These are phyloP conservation scores for Podila minutissima DNA, from an alignment of 192 early-diverging fungal genomes.

Conservation along the genomic window DNA sequence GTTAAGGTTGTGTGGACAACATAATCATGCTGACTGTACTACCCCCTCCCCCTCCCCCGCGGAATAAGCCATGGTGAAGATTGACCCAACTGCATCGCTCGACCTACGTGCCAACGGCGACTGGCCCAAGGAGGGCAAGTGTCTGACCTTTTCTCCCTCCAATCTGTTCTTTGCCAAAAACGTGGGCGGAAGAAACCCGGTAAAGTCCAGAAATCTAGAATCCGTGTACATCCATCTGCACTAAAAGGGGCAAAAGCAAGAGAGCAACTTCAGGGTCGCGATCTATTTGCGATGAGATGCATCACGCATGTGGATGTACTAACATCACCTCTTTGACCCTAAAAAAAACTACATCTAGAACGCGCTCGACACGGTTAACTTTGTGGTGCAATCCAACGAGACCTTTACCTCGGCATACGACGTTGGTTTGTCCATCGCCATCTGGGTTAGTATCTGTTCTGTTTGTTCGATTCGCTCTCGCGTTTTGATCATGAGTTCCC, in stretches of 20 bases:
- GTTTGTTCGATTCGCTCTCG: not conserved
- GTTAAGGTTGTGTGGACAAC: not conserved
- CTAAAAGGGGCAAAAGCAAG: no score
- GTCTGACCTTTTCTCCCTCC: slow-evolving; percentile 10
- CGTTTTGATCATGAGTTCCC: not conserved
- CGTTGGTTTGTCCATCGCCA: slow-evolving; percentile 18
- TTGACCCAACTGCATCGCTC: slow-evolving; percentile 11
- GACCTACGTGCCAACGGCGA: slow-evolving; percentile 13
- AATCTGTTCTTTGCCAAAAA: slow-evolving; percentile 14
- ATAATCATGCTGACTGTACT: not conserved
- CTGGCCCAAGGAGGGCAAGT: slow-evolving; percentile 16
- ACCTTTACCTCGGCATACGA: not conserved
- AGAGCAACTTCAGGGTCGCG: no score
- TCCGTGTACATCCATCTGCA: no score
- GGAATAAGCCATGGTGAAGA: not conserved
- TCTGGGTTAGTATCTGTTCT: slow-evolving; percentile 17
- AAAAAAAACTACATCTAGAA: not conserved
- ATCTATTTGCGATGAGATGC: no score
- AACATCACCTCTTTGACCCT: not conserved
- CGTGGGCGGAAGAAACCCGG: not conserved
- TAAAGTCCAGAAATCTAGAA: slow-evolving; percentile 1
- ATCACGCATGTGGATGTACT: no score
- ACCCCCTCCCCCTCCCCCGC: not conserved
- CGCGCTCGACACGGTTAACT: not conserved
- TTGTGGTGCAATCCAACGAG: slow-evolving; percentile 2